phyloP scores from a whole-genome alignment of 2,329 filamentous ascomycete genomes.

The Fusarium mangiferae region DNA sequence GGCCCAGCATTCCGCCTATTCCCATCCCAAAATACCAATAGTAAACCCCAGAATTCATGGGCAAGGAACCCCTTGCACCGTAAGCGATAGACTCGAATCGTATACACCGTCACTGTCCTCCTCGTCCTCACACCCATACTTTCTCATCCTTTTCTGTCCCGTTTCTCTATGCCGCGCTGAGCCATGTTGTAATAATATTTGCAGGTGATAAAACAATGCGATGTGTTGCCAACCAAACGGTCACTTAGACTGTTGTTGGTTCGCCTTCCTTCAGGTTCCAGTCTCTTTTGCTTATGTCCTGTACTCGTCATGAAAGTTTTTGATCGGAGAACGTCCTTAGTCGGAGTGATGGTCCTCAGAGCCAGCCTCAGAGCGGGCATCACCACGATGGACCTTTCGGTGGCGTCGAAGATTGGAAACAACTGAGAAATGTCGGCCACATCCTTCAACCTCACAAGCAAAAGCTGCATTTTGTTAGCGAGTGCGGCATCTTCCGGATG shows the following conservation, averaged over 20 bases:
- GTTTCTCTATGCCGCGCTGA: conserved; percentile 45
- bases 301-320: conserved; percentile 13
- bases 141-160: conserved; percentile 40
- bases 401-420: conserved; percentile 95
- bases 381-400: conserved; percentile 89
- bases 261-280: conserved; percentile 10
- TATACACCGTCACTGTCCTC: conserved; percentile 42
- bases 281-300: not conserved
- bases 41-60: conserved; percentile 31
- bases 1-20: conserved; percentile 35
- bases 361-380: conserved; percentile 70
- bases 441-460: conserved; percentile 92
- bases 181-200: conserved; percentile 42
- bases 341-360: conserved; percentile 73
- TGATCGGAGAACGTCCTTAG: conserved; percentile 45
- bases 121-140: conserved; percentile 24
- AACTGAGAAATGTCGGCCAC: conserved; percentile 95
- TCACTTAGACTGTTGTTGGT: conserved; percentile 5
- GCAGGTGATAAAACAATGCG: conserved; percentile 34
- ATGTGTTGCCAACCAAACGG: conserved; percentile 29
- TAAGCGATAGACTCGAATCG: conserved; percentile 46
- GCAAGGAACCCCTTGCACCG: conserved; percentile 34
- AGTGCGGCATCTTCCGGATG: not conserved
- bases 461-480: conserved; percentile 70
- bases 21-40: conserved; percentile 35